phyloP scores from a whole-genome alignment of 2,329 filamentous ascomycete genomes.

The Pseudogymnoascus sp. region DNA sequence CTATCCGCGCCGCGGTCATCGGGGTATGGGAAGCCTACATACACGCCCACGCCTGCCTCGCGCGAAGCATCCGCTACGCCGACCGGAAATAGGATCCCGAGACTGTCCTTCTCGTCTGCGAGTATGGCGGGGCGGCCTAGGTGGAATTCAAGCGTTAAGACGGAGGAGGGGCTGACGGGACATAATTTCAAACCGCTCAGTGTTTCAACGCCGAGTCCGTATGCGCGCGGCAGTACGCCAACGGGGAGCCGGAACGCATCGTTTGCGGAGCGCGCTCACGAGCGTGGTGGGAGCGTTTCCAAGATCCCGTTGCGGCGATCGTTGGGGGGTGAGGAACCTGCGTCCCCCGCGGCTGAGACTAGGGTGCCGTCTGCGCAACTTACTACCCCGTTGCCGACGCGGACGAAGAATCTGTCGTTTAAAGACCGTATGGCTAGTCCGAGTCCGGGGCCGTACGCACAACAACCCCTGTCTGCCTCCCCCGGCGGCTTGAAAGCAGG shows the following conservation, averaged over 20 bases:
- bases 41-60: slow-evolving; percentile 30
- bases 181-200: slow-evolving; percentile 59
- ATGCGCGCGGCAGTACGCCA: slow-evolving; percentile 17
- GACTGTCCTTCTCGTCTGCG: slow-evolving; percentile 39
- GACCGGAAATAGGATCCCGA: slow-evolving; percentile 35
- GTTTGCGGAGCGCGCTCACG: slow-evolving; percentile 12
- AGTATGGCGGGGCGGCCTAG: slow-evolving; percentile 51
- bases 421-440: slow-evolving; percentile 45
- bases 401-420: slow-evolving; percentile 32
- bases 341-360: slow-evolving; percentile 22
- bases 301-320: slow-evolving; percentile 27
- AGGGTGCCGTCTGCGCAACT: slow-evolving; percentile 23
- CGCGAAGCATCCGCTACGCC: slow-evolving; percentile 43
- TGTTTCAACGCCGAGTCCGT: slow-evolving; percentile 36
- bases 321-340: slow-evolving; percentile 22
- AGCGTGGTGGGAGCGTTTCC: slow-evolving; percentile 20
- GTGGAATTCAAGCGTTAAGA: slow-evolving; percentile 65
- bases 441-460: slow-evolving; percentile 42
- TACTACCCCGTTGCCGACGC: slow-evolving; percentile 18
- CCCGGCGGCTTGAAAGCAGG: neutral
- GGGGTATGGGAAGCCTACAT: slow-evolving; percentile 35
- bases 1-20: slow-evolving; percentile 20
- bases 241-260: neutral
- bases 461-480: slow-evolving; percentile 27
- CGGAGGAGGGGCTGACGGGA: slow-evolving; percentile 53